Conservation (phyloP, 257 asterid genomes). For the Fraxinus anomala region DNA sequence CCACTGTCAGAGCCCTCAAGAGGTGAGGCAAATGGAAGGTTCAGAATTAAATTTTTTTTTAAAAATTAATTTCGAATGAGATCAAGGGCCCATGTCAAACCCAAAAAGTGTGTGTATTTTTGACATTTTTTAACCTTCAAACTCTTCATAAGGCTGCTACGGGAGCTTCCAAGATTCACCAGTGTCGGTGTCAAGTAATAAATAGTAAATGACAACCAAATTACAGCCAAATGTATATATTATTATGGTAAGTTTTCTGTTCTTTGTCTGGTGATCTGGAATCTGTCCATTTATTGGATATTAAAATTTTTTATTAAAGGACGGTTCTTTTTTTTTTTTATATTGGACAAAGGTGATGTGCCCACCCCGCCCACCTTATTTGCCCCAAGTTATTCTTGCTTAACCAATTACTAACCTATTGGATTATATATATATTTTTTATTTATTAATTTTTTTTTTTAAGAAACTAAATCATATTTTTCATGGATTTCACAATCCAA, state of each 20-base stretch:
- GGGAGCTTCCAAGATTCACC: conserved; percentile 42
- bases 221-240: conserved; percentile 35
- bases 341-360: conserved; percentile 6
- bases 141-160: neutral
- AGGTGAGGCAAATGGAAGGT: conserved; percentile 48
- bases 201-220: conserved; percentile 56
- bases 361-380: neutral
- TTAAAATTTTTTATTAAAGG: conserved; percentile 10
- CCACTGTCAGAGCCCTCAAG: conserved; percentile 31
- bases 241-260: conserved; percentile 30
- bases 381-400: neutral
- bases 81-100: conserved; percentile 29
- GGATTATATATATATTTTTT: neutral
- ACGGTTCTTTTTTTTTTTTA: too few relatives aligned
- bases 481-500: neutral
- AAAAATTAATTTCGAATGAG: neutral
- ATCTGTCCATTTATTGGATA: neutral
- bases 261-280: conserved; percentile 45
- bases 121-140: conserved; percentile 20
- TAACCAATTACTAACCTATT: neutral
- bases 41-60: conserved; percentile 14
- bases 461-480: neutral
- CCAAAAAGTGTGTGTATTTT: conserved; percentile 19
- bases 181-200: conserved; percentile 54
- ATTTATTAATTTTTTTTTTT: too few relatives aligned